A percentile compares a stretch with the other conserved stretches of the same genome.
Conservation (phyloP, 2,329 filamentous ascomycete species). For the Curvularia sp. region DNA sequence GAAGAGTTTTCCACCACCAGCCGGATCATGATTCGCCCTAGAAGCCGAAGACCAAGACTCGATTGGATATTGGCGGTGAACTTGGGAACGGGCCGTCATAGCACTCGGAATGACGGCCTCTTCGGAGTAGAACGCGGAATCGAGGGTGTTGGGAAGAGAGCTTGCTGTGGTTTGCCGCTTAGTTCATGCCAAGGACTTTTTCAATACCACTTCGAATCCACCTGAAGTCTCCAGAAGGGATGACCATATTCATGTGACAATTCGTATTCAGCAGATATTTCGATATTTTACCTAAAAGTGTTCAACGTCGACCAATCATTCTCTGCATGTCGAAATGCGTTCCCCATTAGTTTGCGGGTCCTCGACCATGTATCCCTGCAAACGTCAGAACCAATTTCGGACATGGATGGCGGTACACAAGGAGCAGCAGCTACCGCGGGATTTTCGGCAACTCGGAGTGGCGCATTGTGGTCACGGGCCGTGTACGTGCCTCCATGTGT, state of each 20-base stretch:
- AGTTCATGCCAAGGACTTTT: neutral
- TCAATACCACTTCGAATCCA: neutral
- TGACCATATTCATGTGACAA: neutral
- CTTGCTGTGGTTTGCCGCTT: neutral
- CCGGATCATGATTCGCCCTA: constrained; percentile 23
- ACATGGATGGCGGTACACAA: neutral
- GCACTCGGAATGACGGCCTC: constrained; percentile 16
- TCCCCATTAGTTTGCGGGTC: neutral
- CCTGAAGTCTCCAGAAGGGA: neutral
- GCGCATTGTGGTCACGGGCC: neutral
- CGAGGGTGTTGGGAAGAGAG: constrained; percentile 11
- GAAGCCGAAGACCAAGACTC: constrained; percentile 17
- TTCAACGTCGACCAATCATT: neutral
- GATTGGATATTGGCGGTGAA: constrained; percentile 18
- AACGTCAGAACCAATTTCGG: neutral
- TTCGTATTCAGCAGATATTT: neutral
- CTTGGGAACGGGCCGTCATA: neutral
- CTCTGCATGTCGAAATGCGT: neutral
- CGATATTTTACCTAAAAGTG: neutral
- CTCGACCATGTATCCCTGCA: neutral
- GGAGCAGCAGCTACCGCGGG: neutral
- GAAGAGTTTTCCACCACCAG: constrained; percentile 11
- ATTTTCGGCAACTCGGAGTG: neutral
- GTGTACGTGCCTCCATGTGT: neutral
- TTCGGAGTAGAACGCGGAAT: constrained; percentile 20